Evolutionary conservation across 2,329 filamentous ascomycete genomes (phyloP).

Genomic region (Cladosporium sp.): DNA sequence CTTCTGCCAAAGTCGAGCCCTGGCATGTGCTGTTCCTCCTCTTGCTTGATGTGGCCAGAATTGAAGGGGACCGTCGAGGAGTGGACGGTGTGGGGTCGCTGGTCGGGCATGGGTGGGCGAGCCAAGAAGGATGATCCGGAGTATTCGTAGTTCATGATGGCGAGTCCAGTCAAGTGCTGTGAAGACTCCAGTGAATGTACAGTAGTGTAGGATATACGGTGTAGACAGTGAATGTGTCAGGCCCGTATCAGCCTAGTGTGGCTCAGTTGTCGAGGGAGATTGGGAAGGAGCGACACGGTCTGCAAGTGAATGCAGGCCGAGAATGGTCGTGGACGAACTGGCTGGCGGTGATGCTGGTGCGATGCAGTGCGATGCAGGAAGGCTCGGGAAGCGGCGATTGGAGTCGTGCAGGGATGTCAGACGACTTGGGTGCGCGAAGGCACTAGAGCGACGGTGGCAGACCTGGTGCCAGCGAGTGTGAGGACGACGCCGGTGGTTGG

Average conservation of each 20-base stretch:
- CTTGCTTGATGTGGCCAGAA: neutral
- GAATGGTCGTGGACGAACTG: neutral
- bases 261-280: neutral
- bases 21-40: constrained; percentile 4
- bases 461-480: neutral
- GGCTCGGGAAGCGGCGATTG: constrained; percentile 5
- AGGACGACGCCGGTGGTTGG: neutral
- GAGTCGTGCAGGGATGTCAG: constrained; percentile 5
- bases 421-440: too few species aligned
- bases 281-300: constrained; percentile 10
- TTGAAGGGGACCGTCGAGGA: constrained; percentile 14
- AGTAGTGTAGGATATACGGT: neutral
- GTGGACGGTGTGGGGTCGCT: constrained; percentile 24
- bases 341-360: constrained; percentile 5
- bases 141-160: constrained; percentile 11
- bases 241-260: neutral
- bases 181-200: neutral
- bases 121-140: constrained; percentile 13
- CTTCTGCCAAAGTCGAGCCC: constrained; percentile 7
- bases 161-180: neutral
- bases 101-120: constrained; percentile 11
- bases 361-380: constrained; percentile 8
- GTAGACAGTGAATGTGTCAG: constrained; percentile 4
- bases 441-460: neutral
- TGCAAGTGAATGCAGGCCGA: constrained; percentile 8